phyloP scores from a whole-genome alignment of 164 flowering plant species.

The Tinospora cordifolia region DNA sequence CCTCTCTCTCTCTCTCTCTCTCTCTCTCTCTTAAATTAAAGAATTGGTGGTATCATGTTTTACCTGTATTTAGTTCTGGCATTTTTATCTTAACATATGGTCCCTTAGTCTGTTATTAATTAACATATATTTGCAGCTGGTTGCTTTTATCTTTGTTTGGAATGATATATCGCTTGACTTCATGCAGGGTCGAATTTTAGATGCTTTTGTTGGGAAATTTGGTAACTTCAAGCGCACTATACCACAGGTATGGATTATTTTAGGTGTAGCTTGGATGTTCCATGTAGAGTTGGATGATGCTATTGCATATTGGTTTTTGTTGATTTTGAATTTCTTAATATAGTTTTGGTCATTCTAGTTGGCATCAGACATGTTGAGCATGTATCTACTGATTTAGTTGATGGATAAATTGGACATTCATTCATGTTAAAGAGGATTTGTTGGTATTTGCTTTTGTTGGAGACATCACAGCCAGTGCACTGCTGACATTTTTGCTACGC shows the following conservation, averaged over 20 bases:
- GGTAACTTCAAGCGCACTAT: constrained; percentile 90
- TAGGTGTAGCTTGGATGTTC: not conserved
- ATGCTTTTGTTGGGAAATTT: constrained; percentile 99
- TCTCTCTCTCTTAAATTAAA: no score
- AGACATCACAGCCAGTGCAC: no score
- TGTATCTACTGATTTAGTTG: no score
- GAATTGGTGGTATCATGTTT: no score
- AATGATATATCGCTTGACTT: constrained; percentile 7
- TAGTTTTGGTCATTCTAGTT: not conserved
- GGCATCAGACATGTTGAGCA: no score
- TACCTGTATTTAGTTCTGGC: not conserved
- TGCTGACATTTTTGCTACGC: no score
- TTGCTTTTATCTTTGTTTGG: not conserved
- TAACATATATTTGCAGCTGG: no score
- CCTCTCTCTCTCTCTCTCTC: no score
- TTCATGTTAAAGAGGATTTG: no score
- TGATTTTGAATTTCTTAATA: not conserved
- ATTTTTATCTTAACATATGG: not conserved
- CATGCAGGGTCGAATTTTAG: constrained; percentile 77
- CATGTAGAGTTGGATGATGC: not conserved
- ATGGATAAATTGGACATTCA: no score
- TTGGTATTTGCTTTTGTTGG: no score
- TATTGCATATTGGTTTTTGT: not conserved
- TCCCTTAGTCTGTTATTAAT: not conserved
- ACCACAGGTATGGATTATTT: constrained; percentile 62